Percentiles rank a stretch among this genome's conserved stretches.
phyloP scores from a whole-genome alignment of 441 rosid species.

The Adansonia madagascariensis region DNA sequence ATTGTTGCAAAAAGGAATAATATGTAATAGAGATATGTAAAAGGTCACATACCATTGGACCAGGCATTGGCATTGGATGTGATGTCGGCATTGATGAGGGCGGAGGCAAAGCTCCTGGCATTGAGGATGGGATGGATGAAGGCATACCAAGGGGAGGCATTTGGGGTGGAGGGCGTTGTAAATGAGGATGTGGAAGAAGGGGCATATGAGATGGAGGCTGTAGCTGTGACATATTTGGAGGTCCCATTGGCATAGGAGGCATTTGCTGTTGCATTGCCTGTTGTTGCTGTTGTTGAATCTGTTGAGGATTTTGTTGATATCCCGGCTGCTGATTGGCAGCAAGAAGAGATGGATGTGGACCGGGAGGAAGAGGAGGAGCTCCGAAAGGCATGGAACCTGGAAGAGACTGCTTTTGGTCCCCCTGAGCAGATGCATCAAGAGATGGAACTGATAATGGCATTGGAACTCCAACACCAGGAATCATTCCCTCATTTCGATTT shows the following conservation, averaged over 20 bases:
- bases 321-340: constrained; percentile 75
- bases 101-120: constrained; percentile 47
- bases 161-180: constrained; percentile 75
- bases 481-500: constrained; percentile 86
- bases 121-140: constrained; percentile 49
- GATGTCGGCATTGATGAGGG: constrained; percentile 63
- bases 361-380: constrained; percentile 95
- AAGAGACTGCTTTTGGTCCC: constrained; percentile 78
- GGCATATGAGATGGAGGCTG: constrained; percentile 85
- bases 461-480: constrained; percentile 95
- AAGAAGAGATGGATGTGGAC: constrained; percentile 94
- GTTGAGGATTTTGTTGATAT: constrained; percentile 77
- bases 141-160: constrained; percentile 77
- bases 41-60: constrained; percentile 65
- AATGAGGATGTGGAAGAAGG: constrained; percentile 76
- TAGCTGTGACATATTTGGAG: constrained; percentile 81
- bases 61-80: constrained; percentile 64
- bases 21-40: not conserved
- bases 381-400: constrained; percentile 69
- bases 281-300: constrained; percentile 57
- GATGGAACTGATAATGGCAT: constrained; percentile 69
- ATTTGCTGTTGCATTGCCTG: constrained; percentile 71
- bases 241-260: constrained; percentile 67
- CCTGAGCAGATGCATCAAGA: constrained; percentile 74
- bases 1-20: not conserved